Evolutionary conservation across 352 stramenopile species (phyloP).

Genomic region (Phytopythium chamaehyphon): DNA sequence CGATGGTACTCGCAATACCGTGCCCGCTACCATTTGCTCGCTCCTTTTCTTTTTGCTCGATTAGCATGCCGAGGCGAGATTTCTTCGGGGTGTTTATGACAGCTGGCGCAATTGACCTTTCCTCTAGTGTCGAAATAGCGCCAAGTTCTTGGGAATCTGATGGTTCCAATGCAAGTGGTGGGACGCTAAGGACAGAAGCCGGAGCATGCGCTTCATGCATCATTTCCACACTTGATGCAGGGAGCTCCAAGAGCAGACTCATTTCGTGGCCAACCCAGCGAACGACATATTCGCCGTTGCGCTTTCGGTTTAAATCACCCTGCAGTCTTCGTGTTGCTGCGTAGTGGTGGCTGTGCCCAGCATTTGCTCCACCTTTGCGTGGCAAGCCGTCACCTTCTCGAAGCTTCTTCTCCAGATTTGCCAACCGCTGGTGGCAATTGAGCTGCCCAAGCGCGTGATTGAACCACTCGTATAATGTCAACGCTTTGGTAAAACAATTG

Average conservation of each 20-base stretch:
- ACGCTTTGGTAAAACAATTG: slow-evolving; percentile 75
- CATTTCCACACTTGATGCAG: slow-evolving; percentile 35
- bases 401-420: slow-evolving; percentile 83
- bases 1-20: slow-evolving; percentile 6
- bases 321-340: slow-evolving; percentile 66
- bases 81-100: slow-evolving; percentile 58
- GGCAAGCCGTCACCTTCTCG: slow-evolving; percentile 58
- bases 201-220: slow-evolving; percentile 38
- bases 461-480: slow-evolving; percentile 83
- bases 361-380: slow-evolving; percentile 48
- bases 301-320: slow-evolving; percentile 78
- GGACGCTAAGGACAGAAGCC: slow-evolving; percentile 8
- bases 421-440: slow-evolving; percentile 78
- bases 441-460: slow-evolving; percentile 74
- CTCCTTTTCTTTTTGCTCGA: slow-evolving; percentile 57
- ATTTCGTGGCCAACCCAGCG: slow-evolving; percentile 81
- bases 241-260: slow-evolving; percentile 71
- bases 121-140: not conserved
- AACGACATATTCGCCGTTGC: slow-evolving; percentile 76
- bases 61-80: slow-evolving; percentile 39
- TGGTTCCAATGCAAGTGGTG: not conserved
- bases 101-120: slow-evolving; percentile 7
- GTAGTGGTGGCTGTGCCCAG: slow-evolving; percentile 75
- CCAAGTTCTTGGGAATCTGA: not conserved
- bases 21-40: slow-evolving; percentile 6